Base-by-base conservation (phyloP, 805 yeast species). In the Cyberlindnera japonica region DNA sequence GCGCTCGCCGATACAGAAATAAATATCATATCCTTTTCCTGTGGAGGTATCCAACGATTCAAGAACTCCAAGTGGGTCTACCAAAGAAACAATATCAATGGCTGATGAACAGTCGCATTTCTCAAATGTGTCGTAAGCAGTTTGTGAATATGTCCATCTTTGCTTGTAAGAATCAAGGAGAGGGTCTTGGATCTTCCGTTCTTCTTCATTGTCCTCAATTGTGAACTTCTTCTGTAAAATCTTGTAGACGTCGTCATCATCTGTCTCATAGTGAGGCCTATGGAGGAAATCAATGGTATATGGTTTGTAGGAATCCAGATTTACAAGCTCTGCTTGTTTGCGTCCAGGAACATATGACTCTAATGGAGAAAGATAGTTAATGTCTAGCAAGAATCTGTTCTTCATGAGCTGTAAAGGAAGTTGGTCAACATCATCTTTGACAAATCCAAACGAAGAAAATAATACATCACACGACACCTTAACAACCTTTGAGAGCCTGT, bases 381-480 rank as follows among this genome's bases (percentile, higher is more conserved):
- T 66, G 51, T 84, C 89, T 24, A 61, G 59, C 11, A 67, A 50
- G 27, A 83, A 64, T 13, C 67, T 62, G 46, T 77, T 72, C 36
- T 65, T 63, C 10, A 64, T 63, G 13, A 81, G 58, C 27, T 71
- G 58, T n/a, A 80, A 64, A 0, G 86, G 85, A 1, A 83, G 57
- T n/a, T 63, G 52, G 47, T 75, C 80, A 10, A 72, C 59, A 37
- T 83, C 89, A 47, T 80, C 81, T 47, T 82, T 72, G 13, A 85
- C 61, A 33, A 84, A 77, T 0, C 79, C 80, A 62, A 84, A 84
- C 0, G 85, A 80, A 0, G 75, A 63, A 54, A 83, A 85, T 11
- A 66, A 57, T 0, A 80, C 71, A 54, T 83, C 88, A 51, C 91
- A 81, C 1, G 73, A 58, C 3, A 89, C 95, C 36, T 67, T 67